Percentiles rank a stretch among this genome's conserved stretches.
These are phyloP conservation scores for Carex pumila DNA, from an alignment of 176 grass and related monocot genomes.

Conservation along the genomic window DNA sequence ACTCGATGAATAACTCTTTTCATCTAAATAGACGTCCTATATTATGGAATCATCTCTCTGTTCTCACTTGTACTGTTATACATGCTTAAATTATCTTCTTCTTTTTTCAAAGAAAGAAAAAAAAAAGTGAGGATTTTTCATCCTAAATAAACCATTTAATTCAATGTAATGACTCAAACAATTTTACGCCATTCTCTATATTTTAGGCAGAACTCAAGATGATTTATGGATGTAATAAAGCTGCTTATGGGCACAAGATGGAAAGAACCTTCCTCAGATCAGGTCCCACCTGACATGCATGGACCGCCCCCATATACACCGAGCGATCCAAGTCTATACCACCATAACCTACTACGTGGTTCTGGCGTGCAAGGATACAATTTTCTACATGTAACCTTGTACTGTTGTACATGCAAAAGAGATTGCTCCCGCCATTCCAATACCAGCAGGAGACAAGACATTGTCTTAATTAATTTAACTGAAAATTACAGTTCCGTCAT, in stretches of 20 bases:
- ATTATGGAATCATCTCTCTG: too few relatives aligned
- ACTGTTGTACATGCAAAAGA: neutral
- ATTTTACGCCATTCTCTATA: neutral
- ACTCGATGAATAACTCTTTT: too few relatives aligned
- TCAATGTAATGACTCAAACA: neutral
- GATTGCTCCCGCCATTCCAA: neutral
- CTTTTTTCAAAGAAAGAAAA: too few relatives aligned
- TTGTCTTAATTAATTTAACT: neutral
- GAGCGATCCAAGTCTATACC: neutral
- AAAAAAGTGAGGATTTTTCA: too few relatives aligned
- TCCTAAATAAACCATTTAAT: too few relatives aligned
- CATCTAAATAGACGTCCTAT: too few relatives aligned
- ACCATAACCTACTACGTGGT: neutral
- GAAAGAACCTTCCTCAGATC: neutral
- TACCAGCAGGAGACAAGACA: neutral
- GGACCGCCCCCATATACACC: neutral
- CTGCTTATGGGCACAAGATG: neutral
- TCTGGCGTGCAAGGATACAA: constrained; percentile 2
- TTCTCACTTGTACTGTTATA: too few relatives aligned
- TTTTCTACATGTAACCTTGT: neutral
- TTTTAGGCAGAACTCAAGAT: neutral
- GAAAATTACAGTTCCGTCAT: neutral
- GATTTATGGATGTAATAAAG: neutral
- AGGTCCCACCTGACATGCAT: neutral
- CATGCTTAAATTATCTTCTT: too few relatives aligned